Conservation (phyloP, 2,329 filamentous ascomycete species). For the Colletotrichum caudatum region DNA sequence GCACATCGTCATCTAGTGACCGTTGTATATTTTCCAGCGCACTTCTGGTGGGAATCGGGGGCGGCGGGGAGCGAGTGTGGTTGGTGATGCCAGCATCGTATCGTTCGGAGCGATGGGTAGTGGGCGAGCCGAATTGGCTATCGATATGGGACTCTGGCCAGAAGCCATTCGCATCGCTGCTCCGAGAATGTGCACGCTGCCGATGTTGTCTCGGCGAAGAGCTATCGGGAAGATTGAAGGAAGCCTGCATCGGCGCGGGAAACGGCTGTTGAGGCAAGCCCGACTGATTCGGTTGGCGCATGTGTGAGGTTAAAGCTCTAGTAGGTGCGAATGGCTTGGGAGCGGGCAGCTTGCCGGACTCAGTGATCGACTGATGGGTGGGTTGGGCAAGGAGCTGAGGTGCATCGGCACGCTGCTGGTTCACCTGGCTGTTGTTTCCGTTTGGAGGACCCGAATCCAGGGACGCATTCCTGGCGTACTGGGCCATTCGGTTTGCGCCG, state of each 20-base stretch:
- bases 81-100: conserved; percentile 31
- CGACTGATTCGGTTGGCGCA: conserved; percentile 45
- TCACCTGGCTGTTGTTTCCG: not conserved
- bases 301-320: conserved; percentile 48
- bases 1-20: conserved; percentile 39
- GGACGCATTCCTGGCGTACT: conserved; percentile 40
- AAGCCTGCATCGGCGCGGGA: conserved; percentile 42
- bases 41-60: not conserved
- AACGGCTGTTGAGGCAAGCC: conserved; percentile 40
- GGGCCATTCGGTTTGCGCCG: conserved; percentile 35
- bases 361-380: conserved; percentile 48
- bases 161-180: conserved; percentile 45
- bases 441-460: conserved; percentile 23
- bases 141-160: conserved; percentile 40
- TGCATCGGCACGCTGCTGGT: conserved; percentile 13
- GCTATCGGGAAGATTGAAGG: conserved; percentile 41
- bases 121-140: conserved; percentile 39
- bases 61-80: conserved; percentile 30
- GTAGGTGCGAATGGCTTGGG: conserved; percentile 46
- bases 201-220: conserved; percentile 43
- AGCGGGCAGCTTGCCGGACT: conserved; percentile 52
- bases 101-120: conserved; percentile 35
- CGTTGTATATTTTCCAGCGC: conserved; percentile 13
- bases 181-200: conserved; percentile 46
- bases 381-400: conserved; percentile 21